These are phyloP conservation scores for Sonneratia alba DNA, from an alignment of 345 rosid species.

Conservation along the genomic window DNA sequence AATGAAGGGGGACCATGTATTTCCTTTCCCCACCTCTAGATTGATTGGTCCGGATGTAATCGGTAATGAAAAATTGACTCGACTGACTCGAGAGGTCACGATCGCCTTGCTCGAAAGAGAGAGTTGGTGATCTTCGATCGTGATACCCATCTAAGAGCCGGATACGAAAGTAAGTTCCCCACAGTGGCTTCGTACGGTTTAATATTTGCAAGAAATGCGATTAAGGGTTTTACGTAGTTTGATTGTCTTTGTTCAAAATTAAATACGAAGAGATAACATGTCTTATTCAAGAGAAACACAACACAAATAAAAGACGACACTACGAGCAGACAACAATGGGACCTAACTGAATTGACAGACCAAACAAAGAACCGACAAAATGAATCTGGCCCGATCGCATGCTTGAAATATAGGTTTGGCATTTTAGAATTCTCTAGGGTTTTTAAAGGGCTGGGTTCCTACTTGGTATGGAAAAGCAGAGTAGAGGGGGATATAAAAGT, in stretches of 20 bases:
- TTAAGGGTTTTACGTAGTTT: no score
- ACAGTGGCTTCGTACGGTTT: no score
- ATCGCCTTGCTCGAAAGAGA: neutral
- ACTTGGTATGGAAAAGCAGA: neutral
- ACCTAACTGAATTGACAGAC: neutral
- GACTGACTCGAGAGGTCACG: neutral
- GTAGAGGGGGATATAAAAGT: neutral
- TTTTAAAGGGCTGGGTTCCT: neutral
- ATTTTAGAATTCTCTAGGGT: neutral
- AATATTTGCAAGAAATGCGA: no score
- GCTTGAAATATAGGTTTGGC: neutral
- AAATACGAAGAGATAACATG: neutral
- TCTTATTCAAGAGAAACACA: neutral
- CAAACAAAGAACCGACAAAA: slow-evolving; percentile 1
- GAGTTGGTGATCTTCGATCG: neutral
- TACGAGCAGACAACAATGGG: neutral
- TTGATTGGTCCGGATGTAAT: neutral
- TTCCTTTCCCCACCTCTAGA: neutral
- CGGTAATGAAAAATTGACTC: neutral
- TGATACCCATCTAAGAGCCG: neutral
- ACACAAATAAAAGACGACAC: no score
- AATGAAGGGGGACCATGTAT: neutral
- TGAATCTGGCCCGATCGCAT: neutral
- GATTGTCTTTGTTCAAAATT: neutral
- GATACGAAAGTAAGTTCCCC: neutral